These are phyloP conservation scores for Kazachstania martiniae DNA, from an alignment of 805 yeast genomes.

Conservation along the genomic window DNA sequence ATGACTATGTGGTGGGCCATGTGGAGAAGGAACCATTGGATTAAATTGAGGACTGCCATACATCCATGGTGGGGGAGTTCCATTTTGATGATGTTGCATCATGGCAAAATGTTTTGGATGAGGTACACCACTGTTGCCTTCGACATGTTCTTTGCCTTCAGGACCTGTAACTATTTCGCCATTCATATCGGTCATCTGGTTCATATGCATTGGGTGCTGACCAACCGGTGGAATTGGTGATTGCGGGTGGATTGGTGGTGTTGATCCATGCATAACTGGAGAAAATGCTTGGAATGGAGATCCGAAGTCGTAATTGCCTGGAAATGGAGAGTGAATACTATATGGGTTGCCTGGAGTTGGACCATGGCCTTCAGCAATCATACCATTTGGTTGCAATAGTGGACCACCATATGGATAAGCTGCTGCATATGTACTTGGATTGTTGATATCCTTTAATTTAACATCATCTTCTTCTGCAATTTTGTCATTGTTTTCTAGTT, in stretches of 20 bases:
- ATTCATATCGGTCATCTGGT: constrained; percentile 2
- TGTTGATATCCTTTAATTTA: constrained; percentile 5
- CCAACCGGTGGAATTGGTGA: constrained; percentile 12
- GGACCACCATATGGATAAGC: constrained; percentile 28
- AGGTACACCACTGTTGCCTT: constrained; percentile 2
- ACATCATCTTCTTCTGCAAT: constrained; percentile 8
- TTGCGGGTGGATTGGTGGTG: constrained; percentile 15
- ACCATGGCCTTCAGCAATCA: constrained; percentile 17
- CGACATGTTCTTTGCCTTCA: too few species aligned
- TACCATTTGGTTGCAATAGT: constrained; percentile 22
- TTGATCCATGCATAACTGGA: constrained; percentile 20
- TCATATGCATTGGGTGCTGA: constrained; percentile 11
- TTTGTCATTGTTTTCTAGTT: constrained; percentile 1
- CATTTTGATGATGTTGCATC: constrained; percentile 13
- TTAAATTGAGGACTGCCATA: constrained; percentile 23
- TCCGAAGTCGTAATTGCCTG: constrained; percentile 24
- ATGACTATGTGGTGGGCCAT: constrained; percentile 10
- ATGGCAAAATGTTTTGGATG: constrained; percentile 7
- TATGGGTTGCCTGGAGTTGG: constrained; percentile 9
- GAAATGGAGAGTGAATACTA: constrained; percentile 25
- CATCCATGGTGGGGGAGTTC: constrained; percentile 27
- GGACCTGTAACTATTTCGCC: constrained; percentile 1
- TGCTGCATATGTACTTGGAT: constrained; percentile 19
- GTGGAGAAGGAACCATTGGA: constrained; percentile 21
- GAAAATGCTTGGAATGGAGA: constrained; percentile 27